Conservation (phyloP, 176 grass and related monocot genomes). For the Bonia amplexicaulis region DNA sequence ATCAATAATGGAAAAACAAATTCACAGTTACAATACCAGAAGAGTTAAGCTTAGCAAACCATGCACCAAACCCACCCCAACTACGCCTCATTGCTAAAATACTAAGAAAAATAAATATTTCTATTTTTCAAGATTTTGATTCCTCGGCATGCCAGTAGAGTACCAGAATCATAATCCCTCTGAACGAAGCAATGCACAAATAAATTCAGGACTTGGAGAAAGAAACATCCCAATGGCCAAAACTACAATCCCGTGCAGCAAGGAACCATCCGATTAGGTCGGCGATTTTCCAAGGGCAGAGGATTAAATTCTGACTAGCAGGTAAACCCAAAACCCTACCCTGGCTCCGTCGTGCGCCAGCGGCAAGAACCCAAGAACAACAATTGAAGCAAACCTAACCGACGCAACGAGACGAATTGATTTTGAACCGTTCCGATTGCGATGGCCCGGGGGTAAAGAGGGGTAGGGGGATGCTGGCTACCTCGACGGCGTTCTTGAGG, state of each 20-base stretch:
- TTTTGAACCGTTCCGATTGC: background rate
- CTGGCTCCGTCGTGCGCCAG: background rate
- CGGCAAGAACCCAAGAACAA: background rate
- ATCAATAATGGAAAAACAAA: background rate
- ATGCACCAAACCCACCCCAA: background rate
- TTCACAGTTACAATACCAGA: background rate
- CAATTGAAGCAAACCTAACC: background rate
- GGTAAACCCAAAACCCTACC: background rate
- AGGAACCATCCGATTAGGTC: background rate
- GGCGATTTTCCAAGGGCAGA: background rate
- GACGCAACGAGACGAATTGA: background rate
- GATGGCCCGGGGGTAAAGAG: background rate
- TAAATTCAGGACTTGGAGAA: background rate
- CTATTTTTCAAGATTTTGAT: background rate
- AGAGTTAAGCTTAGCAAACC: background rate
- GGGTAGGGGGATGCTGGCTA: background rate
- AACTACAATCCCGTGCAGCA: background rate
- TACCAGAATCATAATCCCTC: background rate
- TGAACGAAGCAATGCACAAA: background rate
- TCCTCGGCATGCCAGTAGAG: background rate
- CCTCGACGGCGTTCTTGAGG: constrained; percentile 80
- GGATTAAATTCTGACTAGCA: background rate
- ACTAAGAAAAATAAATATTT: background rate
- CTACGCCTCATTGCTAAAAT: background rate
- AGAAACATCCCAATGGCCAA: background rate